Evolutionary conservation across 352 stramenopile genomes (phyloP).

Genomic region (Pythium phragmiticola): DNA sequence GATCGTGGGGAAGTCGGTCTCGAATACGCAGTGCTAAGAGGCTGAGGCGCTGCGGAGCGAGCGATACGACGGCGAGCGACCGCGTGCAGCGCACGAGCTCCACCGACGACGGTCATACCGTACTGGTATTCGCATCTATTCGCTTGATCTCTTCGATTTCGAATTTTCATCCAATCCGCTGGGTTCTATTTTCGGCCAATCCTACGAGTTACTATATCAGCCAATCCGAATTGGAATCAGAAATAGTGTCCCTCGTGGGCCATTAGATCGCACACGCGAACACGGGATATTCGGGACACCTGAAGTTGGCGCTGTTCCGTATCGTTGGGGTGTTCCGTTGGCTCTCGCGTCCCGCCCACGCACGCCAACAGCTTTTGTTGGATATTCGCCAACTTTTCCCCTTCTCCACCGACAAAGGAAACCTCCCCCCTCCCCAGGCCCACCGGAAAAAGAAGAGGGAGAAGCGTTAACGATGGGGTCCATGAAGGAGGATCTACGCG

Average conservation of each 20-base stretch:
- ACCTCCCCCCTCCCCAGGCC: conserved; percentile 3
- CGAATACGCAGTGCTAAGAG: background rate
- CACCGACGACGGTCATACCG: background rate
- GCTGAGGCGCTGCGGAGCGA: background rate
- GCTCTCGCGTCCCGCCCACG: conserved; percentile 17
- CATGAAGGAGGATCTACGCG: conserved; percentile 77
- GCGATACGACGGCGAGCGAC: background rate
- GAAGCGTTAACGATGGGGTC: conserved; percentile 40
- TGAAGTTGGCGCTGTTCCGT: conserved; percentile 15
- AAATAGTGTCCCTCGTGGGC: conserved; percentile 2
- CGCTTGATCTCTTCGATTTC: background rate
- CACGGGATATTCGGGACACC: conserved; percentile 22
- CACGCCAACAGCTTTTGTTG: conserved; percentile 7
- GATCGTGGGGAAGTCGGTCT: background rate
- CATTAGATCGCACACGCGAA: background rate
- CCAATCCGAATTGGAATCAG: conserved; percentile 5
- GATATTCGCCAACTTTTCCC: conserved; percentile 16
- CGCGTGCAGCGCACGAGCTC: background rate
- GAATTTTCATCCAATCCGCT: conserved; percentile 16
- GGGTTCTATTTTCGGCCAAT: too few relatives aligned
- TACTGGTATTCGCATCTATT: background rate
- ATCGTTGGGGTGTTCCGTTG: conserved; percentile 20
- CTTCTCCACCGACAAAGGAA: background rate
- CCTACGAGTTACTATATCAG: background rate
- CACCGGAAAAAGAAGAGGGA: conserved; percentile 15